Percentiles rank a stretch among this genome's conserved stretches.
Evolutionary conservation across 2,329 filamentous ascomycete species (phyloP).

Genomic region (Fusarium acutatum): DNA sequence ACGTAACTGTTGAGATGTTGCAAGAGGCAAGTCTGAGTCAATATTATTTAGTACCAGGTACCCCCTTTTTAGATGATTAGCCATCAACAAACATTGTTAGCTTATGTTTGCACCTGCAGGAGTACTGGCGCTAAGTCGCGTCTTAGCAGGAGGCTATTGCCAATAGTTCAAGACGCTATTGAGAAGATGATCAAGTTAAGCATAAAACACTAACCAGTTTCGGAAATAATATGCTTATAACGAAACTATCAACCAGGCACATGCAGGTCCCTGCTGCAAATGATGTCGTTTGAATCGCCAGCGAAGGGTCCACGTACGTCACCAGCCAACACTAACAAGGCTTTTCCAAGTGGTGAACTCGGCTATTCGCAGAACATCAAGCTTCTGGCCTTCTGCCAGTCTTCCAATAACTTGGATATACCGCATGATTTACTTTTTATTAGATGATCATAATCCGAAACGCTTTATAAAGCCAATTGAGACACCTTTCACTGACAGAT

Average conservation of each 20-base stretch:
- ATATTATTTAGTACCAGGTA: neutral
- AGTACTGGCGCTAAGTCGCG: neutral
- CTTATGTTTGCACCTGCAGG: neutral
- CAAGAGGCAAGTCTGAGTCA: neutral
- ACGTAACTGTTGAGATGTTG: neutral
- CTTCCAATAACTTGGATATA: accelerated
- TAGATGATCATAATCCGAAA: accelerated
- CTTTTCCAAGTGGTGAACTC: neutral
- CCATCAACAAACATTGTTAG: neutral
- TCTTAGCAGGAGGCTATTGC: neutral
- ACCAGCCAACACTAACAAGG: accelerated
- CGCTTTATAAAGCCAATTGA: neutral
- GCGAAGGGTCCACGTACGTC: neutral
- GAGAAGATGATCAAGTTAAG: neutral
- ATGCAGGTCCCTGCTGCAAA: neutral
- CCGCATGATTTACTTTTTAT: accelerated
- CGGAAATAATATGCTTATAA: accelerated
- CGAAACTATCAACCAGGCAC: accelerated
- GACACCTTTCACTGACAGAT: accelerated
- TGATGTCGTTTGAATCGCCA: neutral
- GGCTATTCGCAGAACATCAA: neutral
- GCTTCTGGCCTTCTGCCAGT: neutral
- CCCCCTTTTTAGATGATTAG: neutral
- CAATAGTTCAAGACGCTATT: neutral
- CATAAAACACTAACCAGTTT: neutral